These are phyloP conservation scores for Bretschneidera sinensis DNA, from an alignment of 345 rosid species.

Conservation along the genomic window DNA sequence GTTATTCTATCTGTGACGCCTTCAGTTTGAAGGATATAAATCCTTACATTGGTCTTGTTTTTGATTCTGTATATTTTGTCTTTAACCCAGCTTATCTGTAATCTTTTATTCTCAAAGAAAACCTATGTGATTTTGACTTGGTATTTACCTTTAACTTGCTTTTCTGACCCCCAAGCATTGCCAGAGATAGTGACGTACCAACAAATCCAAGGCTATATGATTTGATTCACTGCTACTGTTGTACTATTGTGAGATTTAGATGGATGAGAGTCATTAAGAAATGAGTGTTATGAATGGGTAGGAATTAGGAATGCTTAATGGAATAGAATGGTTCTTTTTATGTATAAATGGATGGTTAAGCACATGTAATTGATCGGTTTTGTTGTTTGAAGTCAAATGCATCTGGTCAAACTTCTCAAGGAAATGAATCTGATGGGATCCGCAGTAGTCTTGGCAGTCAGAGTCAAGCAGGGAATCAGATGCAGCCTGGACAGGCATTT, in stretches of 20 bases:
- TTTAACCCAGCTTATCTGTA: no score
- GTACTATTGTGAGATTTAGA: no score
- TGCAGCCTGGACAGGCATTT: conserved; percentile 46
- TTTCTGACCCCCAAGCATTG: no score
- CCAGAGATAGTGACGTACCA: no score
- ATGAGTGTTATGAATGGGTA: not conserved
- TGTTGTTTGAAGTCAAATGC: conserved; percentile 36
- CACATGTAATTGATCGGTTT: not conserved
- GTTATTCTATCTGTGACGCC: not conserved
- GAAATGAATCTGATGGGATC: conserved; percentile 39
- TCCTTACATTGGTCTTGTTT: not conserved
- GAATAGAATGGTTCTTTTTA: no score
- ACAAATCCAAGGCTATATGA: no score
- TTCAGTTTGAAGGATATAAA: not conserved
- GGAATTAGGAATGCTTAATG: no score
- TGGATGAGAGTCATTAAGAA: not conserved
- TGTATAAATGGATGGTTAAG: not conserved
- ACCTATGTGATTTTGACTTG: not conserved
- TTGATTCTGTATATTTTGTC: no score
- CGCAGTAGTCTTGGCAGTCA: conserved; percentile 36
- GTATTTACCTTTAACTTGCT: not conserved
- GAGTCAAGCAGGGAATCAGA: conserved; percentile 44
- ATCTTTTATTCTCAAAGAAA: no score
- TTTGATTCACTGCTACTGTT: no score
- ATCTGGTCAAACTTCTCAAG: conserved; percentile 44